Percentiles rank a stretch among this genome's conserved stretches.
Evolutionary conservation across 2,329 filamentous ascomycete genomes (phyloP).

Genomic region (Pseudocercospora macadamiae): DNA sequence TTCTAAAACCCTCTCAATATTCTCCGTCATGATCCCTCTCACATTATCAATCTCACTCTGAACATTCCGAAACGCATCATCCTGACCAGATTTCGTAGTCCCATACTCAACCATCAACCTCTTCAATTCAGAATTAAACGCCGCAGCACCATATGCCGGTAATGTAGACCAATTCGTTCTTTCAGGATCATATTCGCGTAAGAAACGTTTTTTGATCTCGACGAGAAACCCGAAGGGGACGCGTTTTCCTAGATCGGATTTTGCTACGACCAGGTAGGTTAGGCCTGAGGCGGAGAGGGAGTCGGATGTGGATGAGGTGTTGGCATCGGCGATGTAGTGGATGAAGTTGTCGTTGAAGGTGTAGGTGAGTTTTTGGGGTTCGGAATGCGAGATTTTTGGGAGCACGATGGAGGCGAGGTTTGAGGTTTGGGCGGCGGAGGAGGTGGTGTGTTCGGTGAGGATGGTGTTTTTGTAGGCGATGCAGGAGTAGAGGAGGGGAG

Average conservation of each 20-base stretch:
- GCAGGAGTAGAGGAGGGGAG: constrained; percentile 63
- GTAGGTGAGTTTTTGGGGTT: constrained; percentile 87
- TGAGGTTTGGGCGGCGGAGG: constrained; percentile 78
- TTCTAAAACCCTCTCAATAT: constrained; percentile 87
- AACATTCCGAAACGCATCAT: constrained; percentile 81
- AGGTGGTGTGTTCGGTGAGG: constrained; percentile 87
- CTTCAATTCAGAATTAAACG: constrained; percentile 81
- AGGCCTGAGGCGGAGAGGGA: constrained; percentile 66
- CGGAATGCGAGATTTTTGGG: constrained; percentile 83
- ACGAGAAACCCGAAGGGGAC: constrained; percentile 91
- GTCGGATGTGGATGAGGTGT: constrained; percentile 32
- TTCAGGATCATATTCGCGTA: constrained; percentile 67
- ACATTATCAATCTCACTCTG: constrained; percentile 92
- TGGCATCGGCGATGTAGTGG: constrained; percentile 87
- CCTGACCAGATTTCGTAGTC: constrained; percentile 71
- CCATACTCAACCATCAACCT: constrained; percentile 82
- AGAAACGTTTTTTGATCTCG: constrained; percentile 87
- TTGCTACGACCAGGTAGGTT: constrained; percentile 88
- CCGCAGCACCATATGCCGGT: constrained; percentile 86
- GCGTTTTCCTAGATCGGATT: constrained; percentile 77
- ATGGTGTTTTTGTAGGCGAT: constrained; percentile 94
- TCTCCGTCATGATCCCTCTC: constrained; percentile 88
- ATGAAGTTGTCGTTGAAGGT: constrained; percentile 83
- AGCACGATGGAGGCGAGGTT: constrained; percentile 92
- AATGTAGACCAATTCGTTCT: constrained; percentile 74